A percentile compares a stretch with the other conserved stretches of the same genome.
Evolutionary conservation across 345 rosid species (phyloP).

Genomic region (Noccaea caerulescens): DNA sequence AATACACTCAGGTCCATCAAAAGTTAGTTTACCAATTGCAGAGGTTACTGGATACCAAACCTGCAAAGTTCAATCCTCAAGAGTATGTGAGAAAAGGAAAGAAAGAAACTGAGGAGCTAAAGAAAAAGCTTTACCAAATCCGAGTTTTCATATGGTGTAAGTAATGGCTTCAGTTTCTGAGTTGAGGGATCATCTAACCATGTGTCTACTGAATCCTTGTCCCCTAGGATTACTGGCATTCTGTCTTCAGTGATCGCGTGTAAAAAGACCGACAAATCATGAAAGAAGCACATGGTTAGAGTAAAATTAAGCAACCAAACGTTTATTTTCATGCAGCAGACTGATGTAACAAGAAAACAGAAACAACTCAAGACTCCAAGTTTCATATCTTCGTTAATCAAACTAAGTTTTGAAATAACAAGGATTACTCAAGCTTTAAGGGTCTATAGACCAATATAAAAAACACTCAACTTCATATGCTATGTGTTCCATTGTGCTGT

Average conservation of each 20-base stretch:
- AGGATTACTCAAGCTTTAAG: neutral
- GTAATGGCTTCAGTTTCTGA: constrained; percentile 53
- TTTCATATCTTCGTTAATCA: neutral
- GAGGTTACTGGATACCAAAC: constrained; percentile 86
- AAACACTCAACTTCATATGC: neutral
- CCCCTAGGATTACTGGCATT: constrained; percentile 89
- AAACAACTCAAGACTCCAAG: neutral
- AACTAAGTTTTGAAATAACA: neutral
- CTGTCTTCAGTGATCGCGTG: constrained; percentile 53
- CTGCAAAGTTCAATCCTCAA: constrained; percentile 45
- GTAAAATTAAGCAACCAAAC: neutral
- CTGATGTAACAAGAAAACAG: neutral
- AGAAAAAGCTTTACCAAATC: constrained; percentile 65
- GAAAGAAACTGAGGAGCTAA: neutral
- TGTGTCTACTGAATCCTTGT: constrained; percentile 62
- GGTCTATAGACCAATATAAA: neutral
- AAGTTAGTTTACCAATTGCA: constrained; percentile 80
- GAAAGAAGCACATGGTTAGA: neutral
- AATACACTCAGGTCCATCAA: constrained; percentile 89
- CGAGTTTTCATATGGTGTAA: constrained; percentile 68
- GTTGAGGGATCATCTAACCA: constrained; percentile 71
- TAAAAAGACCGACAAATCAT: neutral
- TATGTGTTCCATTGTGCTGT: neutral
- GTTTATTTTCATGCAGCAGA: too few species aligned
- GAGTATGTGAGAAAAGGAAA: neutral